Percentiles rank a stretch among this genome's conserved stretches.
phyloP scores from a whole-genome alignment of 768 basidiomycete genomes.

The Tylopilus cervinicoccineus region DNA sequence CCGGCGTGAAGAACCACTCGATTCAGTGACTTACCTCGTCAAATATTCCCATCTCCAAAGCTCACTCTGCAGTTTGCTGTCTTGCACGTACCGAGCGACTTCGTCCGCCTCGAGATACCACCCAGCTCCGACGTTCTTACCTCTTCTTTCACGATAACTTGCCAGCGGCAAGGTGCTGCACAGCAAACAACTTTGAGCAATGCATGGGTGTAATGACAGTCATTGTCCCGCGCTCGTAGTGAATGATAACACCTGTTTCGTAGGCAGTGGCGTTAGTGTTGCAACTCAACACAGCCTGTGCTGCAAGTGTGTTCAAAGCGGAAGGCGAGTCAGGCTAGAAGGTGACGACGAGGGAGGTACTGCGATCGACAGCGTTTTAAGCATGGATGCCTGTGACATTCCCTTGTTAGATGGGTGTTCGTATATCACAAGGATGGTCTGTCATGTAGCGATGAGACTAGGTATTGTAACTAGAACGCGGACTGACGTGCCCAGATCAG shows the following conservation, averaged over 20 bases:
- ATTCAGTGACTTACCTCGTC: slow-evolving; percentile 56
- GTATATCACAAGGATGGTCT: slow-evolving; percentile 77
- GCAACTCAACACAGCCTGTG: slow-evolving; percentile 71
- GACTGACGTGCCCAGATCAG: slow-evolving; percentile 60
- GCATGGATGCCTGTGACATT: slow-evolving; percentile 64
- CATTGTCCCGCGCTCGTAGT: slow-evolving; percentile 73
- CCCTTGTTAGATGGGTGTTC: slow-evolving; percentile 73
- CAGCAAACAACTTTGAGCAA: slow-evolving; percentile 60
- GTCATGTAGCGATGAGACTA: slow-evolving; percentile 12
- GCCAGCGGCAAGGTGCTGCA: slow-evolving; percentile 54
- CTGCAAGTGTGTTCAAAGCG: slow-evolving; percentile 40
- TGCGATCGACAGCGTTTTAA: slow-evolving; percentile 76
- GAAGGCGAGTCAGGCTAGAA: slow-evolving; percentile 49
- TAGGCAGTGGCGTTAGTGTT: slow-evolving; percentile 52
- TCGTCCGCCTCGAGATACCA: slow-evolving; percentile 90
- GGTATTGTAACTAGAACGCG: not conserved
- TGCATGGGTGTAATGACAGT: slow-evolving; percentile 61
- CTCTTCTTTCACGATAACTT: slow-evolving; percentile 51
- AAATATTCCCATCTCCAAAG: slow-evolving; percentile 78
- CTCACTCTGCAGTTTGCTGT: slow-evolving; percentile 69
- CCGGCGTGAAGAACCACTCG: slow-evolving; percentile 10
- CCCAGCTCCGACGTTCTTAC: slow-evolving; percentile 59
- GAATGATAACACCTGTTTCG: slow-evolving; percentile 57
- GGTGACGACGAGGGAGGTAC: slow-evolving; percentile 69
- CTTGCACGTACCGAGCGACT: slow-evolving; percentile 71